Evolutionary conservation across 441 rosid species (phyloP), one percentile per base, ranked within the genome.

Genomic region (Corymbia citriodora): DNA sequence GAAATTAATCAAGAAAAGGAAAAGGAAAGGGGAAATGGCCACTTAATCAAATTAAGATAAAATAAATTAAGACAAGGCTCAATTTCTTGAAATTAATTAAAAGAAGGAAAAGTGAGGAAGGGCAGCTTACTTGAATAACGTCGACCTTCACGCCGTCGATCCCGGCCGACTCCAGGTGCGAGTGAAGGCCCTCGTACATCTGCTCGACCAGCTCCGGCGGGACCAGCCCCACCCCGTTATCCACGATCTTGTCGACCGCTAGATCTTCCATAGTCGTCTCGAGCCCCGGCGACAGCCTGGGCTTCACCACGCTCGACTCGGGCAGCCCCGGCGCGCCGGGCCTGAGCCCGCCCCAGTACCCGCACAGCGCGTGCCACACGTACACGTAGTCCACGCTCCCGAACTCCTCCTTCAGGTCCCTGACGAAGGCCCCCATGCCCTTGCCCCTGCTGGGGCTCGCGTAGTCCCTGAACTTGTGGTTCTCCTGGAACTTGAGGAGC

Each of bases 351-450:
- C 99, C 99, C 99, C 99, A 98, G 88, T 98, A 97, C 8, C 99
- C 99, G 33, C 98, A 95, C 16, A 98, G 94, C 7, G 99, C 99
- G 89, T 98, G 99, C 99, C 99, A n/a, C n/a, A n/a, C n/a, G n/a
- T n/a, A 98, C 5, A 97, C 96, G 90, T 93, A 94, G 25, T 97
- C 99, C 2, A 98, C 95, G 86, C 92, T 95, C 55, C 89, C 93
- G 93, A 97, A 98, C 87, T 98, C 96, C n/a, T 94, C 96, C 91
- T 98, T 97, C 10, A 98, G 92, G 92, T 97, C 99, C 91, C 89
- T 96, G 2, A 98, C 91, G 86, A 98, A 98, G 49, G 94, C 98
- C 15, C 96, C 95, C 98, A 98, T 94, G 55, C 99, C 99, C 85
- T 94, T 79, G 19, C 90, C 88, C 49, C n/a, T n/a, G n/a, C 90